Conservation (phyloP, 495 filamentous ascomycete species). For the Podospora pseudoanserina region DNA sequence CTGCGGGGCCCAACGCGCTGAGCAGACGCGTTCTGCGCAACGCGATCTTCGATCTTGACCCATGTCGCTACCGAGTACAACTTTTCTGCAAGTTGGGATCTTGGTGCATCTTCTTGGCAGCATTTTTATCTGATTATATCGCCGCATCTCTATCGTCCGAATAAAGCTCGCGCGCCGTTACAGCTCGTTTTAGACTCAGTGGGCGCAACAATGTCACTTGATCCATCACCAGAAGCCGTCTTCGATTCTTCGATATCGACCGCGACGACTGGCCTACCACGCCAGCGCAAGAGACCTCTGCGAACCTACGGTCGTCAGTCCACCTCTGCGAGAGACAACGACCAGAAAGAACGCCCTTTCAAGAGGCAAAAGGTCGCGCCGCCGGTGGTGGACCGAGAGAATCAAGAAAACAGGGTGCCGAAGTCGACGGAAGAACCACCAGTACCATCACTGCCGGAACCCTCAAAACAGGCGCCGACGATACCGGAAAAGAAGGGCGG, state of each 20-base stretch:
- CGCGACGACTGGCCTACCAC: neutral
- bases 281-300: conserved; percentile 33
- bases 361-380: neutral
- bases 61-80: neutral
- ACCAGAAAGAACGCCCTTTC: neutral
- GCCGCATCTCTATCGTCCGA: neutral
- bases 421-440: neutral
- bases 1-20: conserved; percentile 8
- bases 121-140: neutral
- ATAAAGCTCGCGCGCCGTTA: neutral
- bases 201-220: conserved; percentile 6
- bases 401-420: neutral
- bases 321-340: conserved; percentile 21
- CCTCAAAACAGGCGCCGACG: conserved; percentile 18
- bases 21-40: neutral
- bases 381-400: conserved; percentile 6
- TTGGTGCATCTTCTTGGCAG: neutral
- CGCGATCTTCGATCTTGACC: neutral
- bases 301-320: conserved; percentile 45
- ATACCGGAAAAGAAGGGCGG: conserved; percentile 18
- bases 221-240: neutral
- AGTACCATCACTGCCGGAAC: neutral
- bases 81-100: neutral
- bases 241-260: neutral
- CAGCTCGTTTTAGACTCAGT: neutral